A percentile compares a stretch with the other conserved stretches of the same genome.
Evolutionary conservation across 768 basidiomycete species (phyloP).

Genomic region (Astraeus odoratus): DNA sequence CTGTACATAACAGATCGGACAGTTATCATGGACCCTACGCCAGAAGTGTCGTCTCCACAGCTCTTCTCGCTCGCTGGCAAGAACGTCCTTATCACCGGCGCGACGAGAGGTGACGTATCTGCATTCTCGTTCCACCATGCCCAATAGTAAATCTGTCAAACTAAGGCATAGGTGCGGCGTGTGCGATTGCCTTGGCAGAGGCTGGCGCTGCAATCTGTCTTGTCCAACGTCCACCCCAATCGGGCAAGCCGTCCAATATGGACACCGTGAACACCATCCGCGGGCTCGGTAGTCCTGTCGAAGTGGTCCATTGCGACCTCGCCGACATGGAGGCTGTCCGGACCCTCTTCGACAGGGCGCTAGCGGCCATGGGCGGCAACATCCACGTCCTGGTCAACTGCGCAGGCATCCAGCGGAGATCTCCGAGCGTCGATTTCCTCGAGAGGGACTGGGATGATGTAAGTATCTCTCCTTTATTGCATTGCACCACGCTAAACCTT

Average conservation of each 20-base stretch:
- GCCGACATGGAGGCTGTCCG: conserved; percentile 43
- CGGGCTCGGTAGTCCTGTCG: conserved; percentile 27
- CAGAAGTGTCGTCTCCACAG: conserved; percentile 38
- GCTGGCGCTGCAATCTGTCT: conserved; percentile 47
- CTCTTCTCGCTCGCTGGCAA: conserved; percentile 65
- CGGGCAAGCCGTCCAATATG: conserved; percentile 27
- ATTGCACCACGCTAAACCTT: conserved; percentile 8
- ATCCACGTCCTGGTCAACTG: conserved; percentile 68
- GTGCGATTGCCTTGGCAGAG: conserved; percentile 48
- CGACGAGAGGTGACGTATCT: conserved; percentile 55
- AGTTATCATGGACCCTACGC: conserved; percentile 46
- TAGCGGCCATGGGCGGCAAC: conserved; percentile 41
- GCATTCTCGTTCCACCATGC: conserved; percentile 7
- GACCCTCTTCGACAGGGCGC: conserved; percentile 41
- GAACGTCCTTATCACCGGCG: conserved; percentile 76
- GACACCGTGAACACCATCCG: conserved; percentile 32
- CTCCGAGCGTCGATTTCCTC: conserved; percentile 56
- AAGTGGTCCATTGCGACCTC: conserved; percentile 53
- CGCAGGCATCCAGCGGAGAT: conserved; percentile 53
- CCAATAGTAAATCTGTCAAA: conserved; percentile 11
- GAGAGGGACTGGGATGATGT: conserved; percentile 72
- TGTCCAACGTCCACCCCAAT: conserved; percentile 38
- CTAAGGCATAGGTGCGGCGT: conserved; percentile 49
- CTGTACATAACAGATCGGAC: conserved; percentile 20
- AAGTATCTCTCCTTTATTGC: conserved; percentile 29